These are phyloP conservation scores for Yamagishiella unicocca DNA, from an alignment of 139 green algal genomes.

Conservation along the genomic window DNA sequence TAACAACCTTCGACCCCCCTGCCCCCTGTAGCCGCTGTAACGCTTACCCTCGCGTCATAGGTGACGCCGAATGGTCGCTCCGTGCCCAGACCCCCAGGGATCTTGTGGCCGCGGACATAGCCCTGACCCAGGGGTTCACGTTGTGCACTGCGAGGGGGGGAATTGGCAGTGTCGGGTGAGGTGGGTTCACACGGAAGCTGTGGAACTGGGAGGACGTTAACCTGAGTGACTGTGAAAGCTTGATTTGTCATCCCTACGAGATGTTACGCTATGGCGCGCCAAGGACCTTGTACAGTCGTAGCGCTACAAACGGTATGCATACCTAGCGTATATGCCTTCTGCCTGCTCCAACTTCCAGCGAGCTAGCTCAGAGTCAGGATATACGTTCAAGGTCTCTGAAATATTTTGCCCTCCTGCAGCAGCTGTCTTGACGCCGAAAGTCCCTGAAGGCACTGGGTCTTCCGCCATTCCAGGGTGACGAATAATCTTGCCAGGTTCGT, in stretches of 20 bases:
- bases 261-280: no score
- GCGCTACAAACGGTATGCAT: no score
- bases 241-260: no score
- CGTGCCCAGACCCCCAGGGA: slow-evolving; percentile 71
- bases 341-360: slow-evolving; percentile 73
- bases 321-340: slow-evolving; percentile 79
- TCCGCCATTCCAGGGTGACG: slow-evolving; percentile 68
- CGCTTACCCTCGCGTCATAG: slow-evolving; percentile 66
- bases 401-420: slow-evolving; percentile 57
- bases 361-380: slow-evolving; percentile 68
- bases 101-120: slow-evolving; percentile 69
- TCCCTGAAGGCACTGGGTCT: slow-evolving; percentile 59
- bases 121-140: slow-evolving; percentile 74
- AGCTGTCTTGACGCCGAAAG: slow-evolving; percentile 65
- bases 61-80: slow-evolving; percentile 65
- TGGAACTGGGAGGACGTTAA: no score
- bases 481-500: slow-evolving; percentile 75
- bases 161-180: no score
- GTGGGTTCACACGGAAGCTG: no score
- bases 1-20: no score
- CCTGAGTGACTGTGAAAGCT: no score
- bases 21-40: no score
- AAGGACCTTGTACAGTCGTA: no score
- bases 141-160: slow-evolving; percentile 54
- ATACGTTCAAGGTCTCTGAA: slow-evolving; percentile 61